A percentile compares a stretch with the other conserved stretches of the same genome.
phyloP scores from a whole-genome alignment of 768 basidiomycete species.

The Amanita polypyramis region DNA sequence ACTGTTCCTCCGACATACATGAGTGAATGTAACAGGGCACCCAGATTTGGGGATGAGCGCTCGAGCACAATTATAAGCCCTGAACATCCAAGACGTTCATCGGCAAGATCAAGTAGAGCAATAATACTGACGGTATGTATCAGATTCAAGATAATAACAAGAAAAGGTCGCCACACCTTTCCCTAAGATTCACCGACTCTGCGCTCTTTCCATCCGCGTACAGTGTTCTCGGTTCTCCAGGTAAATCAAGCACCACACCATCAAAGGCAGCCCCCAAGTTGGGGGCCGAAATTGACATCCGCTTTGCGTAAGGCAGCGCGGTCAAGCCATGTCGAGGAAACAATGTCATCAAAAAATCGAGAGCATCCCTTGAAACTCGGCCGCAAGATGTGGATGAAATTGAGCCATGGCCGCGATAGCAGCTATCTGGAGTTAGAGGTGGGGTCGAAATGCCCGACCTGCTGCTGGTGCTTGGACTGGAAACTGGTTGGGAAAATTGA shows the following conservation, averaged over 20 bases:
- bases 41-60: slow-evolving; percentile 57
- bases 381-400: slow-evolving; percentile 27
- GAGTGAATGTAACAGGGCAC: slow-evolving; percentile 73
- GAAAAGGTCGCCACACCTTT: slow-evolving; percentile 45
- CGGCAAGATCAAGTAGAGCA: slow-evolving; percentile 78
- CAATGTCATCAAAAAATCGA: slow-evolving; percentile 69
- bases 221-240: slow-evolving; percentile 60
- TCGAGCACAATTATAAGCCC: slow-evolving; percentile 76
- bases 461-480: slow-evolving; percentile 28
- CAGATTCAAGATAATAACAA: slow-evolving; percentile 1
- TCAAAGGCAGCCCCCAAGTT: slow-evolving; percentile 63
- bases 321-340: slow-evolving; percentile 66
- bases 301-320: slow-evolving; percentile 63
- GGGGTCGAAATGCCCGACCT: slow-evolving; percentile 52
- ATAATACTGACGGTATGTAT: slow-evolving; percentile 47
- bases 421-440: slow-evolving; percentile 69
- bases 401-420: slow-evolving; percentile 24
- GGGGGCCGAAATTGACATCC: slow-evolving; percentile 63
- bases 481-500: slow-evolving; percentile 16
- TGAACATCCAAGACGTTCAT: slow-evolving; percentile 70
- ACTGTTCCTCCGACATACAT: slow-evolving; percentile 90
- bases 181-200: slow-evolving; percentile 66
- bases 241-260: slow-evolving; percentile 68
- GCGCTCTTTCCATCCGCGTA: slow-evolving; percentile 83
- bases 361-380: slow-evolving; percentile 44